Base-by-base conservation (phyloP, 805 yeast species). In the Pichia heedii region DNA sequence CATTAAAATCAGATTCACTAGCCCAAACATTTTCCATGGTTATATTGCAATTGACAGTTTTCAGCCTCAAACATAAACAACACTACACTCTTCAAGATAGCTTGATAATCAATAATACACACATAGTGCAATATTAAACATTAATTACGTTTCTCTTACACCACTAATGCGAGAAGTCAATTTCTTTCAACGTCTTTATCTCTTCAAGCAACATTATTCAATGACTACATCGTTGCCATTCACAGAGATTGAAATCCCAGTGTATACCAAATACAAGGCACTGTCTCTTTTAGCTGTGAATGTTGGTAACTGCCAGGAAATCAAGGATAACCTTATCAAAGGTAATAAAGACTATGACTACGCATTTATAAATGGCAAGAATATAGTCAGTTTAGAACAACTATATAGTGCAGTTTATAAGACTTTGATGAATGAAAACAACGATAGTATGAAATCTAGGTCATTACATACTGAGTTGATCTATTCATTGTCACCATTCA, bases 381-480 rank as follows among this genome's bases (percentile, higher is more conserved):
- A 76, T 20, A 58, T 86, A 3, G 60, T 78, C 2, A 77, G 86
- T 0, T 41, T 67, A 15, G 86, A 82, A 48, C 93, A 83, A 50
- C 51, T 86, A 12, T 64, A 68, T 42, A 67, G 79, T 38, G 79
- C 85, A 1, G 58, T 80, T 1, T 77, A 81, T 56, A 73, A 80
- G 50, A 74, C 85, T 2, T 52, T 84, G 3, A 58, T 70, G 13
- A 88, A 83, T 56, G 52, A 59, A 21, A 56, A 56, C 1, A 65
- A 67, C 32, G 74, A 67, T 13, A 68, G 61, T 19, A 68, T 76
- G 67, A 71, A 79, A 50, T 80, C 95, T 10, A 77, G 73, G 50
- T 71, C 79, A 1, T 52, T 85, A 27, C 83, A 84, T 55, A 79
- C 93, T 0, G 95, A 86, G 54, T 67, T 82, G 33, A 73, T 84